Evolutionary conservation across 169 alveolate genomes (phyloP).

Genomic region (Babesia sp.): DNA sequence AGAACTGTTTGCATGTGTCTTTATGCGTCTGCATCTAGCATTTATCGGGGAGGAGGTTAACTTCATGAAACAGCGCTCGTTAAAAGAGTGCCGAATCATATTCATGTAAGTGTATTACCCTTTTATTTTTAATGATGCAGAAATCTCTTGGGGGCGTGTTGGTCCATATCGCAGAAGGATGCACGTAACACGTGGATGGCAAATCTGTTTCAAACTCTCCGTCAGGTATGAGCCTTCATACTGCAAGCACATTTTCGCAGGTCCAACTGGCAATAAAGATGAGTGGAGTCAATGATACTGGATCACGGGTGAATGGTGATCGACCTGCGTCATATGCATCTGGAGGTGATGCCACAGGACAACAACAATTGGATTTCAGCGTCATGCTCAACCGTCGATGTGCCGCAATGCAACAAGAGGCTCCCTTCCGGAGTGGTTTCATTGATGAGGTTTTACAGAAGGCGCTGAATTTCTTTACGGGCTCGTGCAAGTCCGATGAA

Average conservation of each 20-base stretch:
- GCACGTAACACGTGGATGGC: constrained; percentile 59
- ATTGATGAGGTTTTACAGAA: constrained; percentile 9
- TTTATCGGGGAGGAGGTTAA: constrained; percentile 49
- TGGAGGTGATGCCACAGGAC: neutral
- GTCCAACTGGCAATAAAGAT: constrained; percentile 28
- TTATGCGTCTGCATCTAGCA: constrained; percentile 48
- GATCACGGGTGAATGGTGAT: neutral
- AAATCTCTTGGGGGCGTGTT: constrained; percentile 66
- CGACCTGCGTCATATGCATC: neutral
- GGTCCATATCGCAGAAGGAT: constrained; percentile 70
- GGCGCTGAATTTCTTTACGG: constrained; percentile 1
- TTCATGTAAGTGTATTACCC: constrained; percentile 34
- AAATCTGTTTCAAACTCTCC: constrained; percentile 59
- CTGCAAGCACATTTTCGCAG: neutral
- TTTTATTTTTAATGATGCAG: neutral
- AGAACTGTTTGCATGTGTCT: constrained; percentile 57
- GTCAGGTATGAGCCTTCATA: constrained; percentile 33
- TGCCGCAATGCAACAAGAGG: neutral
- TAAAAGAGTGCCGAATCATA: constrained; percentile 43
- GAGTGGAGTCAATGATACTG: constrained; percentile 5
- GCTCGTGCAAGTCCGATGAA: neutral
- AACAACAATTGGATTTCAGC: neutral
- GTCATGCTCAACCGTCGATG: neutral
- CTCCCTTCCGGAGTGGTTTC: neutral
- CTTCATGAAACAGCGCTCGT: constrained; percentile 33